Conservation (phyloP, 164 flowering plant genomes). For the Dillenia suffruticosa region DNA sequence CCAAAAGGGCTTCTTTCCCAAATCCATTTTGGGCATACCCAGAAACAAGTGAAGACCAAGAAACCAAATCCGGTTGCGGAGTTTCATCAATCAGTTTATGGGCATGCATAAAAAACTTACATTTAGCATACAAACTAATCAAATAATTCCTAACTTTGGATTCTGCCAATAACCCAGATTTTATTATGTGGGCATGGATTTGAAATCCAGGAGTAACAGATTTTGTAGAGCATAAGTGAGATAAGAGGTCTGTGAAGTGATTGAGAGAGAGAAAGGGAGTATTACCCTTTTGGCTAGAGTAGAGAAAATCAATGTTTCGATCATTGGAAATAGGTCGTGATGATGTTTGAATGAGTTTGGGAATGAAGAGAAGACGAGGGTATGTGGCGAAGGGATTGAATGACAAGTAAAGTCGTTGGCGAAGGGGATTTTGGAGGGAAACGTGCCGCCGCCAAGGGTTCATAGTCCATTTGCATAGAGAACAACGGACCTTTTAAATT, state of each 20-base stretch:
- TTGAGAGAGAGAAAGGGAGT: slow-evolving; percentile 13
- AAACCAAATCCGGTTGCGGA: slow-evolving; percentile 56
- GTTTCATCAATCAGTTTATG: slow-evolving; percentile 58
- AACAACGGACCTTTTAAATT: no score
- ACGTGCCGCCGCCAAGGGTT: slow-evolving; percentile 9
- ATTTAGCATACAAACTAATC: slow-evolving; percentile 54
- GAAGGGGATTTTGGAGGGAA: slow-evolving; percentile 19
- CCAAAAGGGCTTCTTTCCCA: slow-evolving; percentile 40
- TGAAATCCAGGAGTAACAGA: slow-evolving; percentile 39
- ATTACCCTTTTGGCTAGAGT: background rate
- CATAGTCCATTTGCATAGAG: slow-evolving; percentile 28
- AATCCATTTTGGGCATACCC: slow-evolving; percentile 68
- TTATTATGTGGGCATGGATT: slow-evolving; percentile 52
- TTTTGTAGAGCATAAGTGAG: slow-evolving; percentile 40
- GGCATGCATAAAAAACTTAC: slow-evolving; percentile 39
- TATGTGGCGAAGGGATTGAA: slow-evolving; percentile 7
- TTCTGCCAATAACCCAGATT: slow-evolving; percentile 33
- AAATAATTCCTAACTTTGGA: slow-evolving; percentile 35
- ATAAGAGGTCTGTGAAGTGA: slow-evolving; percentile 40
- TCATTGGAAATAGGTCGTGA: slow-evolving; percentile 4
- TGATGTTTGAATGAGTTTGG: slow-evolving; percentile 17
- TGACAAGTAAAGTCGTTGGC: slow-evolving; percentile 12
- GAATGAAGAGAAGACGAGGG: slow-evolving; percentile 4
- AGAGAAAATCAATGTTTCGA: slow-evolving; percentile 7
- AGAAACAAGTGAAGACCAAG: slow-evolving; percentile 73